Conservation (phyloP, 768 basidiomycete species). For the Zangia roseola region DNA sequence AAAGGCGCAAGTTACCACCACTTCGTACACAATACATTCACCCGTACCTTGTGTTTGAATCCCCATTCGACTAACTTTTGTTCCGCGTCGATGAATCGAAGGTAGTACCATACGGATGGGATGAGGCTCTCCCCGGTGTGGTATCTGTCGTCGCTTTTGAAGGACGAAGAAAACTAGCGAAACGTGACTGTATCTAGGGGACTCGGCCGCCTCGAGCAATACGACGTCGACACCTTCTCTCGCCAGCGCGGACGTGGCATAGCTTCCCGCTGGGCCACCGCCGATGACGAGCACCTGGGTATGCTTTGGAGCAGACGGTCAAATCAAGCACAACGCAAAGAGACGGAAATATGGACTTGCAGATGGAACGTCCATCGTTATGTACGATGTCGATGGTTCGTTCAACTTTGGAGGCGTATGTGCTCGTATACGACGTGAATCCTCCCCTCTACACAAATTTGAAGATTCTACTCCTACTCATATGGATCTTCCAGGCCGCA, state of each 20-base stretch:
- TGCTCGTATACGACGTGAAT: too few species aligned
- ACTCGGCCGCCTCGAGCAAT: conserved; percentile 52
- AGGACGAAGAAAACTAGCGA: neutral
- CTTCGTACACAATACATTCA: too few species aligned
- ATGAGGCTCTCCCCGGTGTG: conserved; percentile 50
- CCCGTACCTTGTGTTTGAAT: conserved; percentile 46
- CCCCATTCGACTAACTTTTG: conserved; percentile 41
- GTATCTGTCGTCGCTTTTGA: conserved; percentile 31
- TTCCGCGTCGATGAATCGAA: conserved; percentile 51
- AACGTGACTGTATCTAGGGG: conserved; percentile 45
- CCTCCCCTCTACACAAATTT: too few species aligned
- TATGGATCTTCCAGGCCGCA: conserved; percentile 82
- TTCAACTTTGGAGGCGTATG: too few species aligned
- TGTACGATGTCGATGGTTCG: too few species aligned
- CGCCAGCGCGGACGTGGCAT: conserved; percentile 52
- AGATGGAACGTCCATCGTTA: too few species aligned
- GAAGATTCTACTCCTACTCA: too few species aligned
- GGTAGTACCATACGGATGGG: conserved; percentile 51
- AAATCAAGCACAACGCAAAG: neutral
- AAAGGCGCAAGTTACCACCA: too few species aligned
- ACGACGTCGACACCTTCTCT: conserved; percentile 60
- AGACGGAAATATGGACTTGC: too few species aligned
- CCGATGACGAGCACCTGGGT: conserved; percentile 38
- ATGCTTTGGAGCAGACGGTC: conserved; percentile 16
- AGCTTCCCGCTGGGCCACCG: conserved; percentile 49